Evolutionary conservation across 805 yeast genomes (phyloP).

Genomic region (Metschnikowia orientalis): DNA sequence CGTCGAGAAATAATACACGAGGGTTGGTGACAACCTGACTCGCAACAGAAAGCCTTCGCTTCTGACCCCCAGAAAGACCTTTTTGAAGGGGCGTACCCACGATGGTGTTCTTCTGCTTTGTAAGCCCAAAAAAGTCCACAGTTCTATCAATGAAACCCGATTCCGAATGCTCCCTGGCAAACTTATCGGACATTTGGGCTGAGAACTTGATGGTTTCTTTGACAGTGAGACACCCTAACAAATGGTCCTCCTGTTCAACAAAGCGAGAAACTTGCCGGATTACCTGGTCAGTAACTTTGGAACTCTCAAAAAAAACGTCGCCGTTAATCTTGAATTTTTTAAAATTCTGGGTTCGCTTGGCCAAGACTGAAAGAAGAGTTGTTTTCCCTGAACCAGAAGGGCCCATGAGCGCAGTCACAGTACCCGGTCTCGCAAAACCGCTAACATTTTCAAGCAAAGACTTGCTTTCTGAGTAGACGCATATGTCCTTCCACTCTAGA

Average conservation of each 20-base stretch:
- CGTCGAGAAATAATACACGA: conserved; percentile 71
- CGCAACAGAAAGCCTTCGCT: conserved; percentile 70
- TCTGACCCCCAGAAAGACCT: conserved; percentile 85
- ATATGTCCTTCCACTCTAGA: conserved; percentile 7
- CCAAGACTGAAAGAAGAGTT: conserved; percentile 63
- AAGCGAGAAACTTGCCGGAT: conserved; percentile 25
- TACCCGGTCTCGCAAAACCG: conserved; percentile 9
- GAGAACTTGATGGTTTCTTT: conserved; percentile 65
- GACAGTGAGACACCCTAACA: conserved; percentile 67
- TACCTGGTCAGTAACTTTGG: conserved; percentile 8
- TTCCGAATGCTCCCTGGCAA: conserved; percentile 40
- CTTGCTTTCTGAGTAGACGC: conserved; percentile 9
- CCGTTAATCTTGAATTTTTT: conserved; percentile 42
- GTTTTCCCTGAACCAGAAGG: conserved; percentile 89
- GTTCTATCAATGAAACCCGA: conserved; percentile 51
- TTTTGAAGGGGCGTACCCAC: conserved; percentile 48
- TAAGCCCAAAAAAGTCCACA: conserved; percentile 59
- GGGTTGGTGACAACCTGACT: conserved; percentile 76
- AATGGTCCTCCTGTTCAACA: conserved; percentile 73
- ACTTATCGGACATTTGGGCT: conserved; percentile 58
- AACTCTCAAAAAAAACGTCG: conserved; percentile 26
- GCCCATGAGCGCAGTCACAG: conserved; percentile 73
- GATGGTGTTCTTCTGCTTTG: conserved; percentile 54
- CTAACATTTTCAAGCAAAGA: conserved; percentile 9
- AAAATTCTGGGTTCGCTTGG: conserved; percentile 44